phyloP scores from a whole-genome alignment of 148 eudicot species.

The Rhododendron kiyosumense region DNA sequence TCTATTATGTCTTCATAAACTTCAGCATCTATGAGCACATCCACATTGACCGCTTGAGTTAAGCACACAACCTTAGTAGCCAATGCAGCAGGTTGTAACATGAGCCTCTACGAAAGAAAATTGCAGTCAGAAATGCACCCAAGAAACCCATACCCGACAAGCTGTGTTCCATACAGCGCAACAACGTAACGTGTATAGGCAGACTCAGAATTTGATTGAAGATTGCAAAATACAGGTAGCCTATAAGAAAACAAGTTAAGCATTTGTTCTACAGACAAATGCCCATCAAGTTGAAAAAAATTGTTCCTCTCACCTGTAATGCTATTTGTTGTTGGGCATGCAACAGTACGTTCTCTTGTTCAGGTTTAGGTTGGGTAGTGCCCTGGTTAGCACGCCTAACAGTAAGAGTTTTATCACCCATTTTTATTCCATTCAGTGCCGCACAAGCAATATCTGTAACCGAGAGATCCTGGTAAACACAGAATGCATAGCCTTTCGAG shows the following conservation, averaged over 20 bases:
- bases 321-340: slow-evolving; percentile 96
- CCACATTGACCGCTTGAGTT: slow-evolving; percentile 67
- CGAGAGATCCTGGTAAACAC: slow-evolving; percentile 76
- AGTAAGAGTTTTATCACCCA: slow-evolving; percentile 94
- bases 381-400: slow-evolving; percentile 98
- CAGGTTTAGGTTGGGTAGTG: slow-evolving; percentile 79
- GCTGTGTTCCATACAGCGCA: background rate
- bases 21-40: slow-evolving; percentile 76
- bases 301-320: slow-evolving; percentile 50
- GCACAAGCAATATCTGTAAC: slow-evolving; percentile 94
- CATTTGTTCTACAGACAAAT: background rate
- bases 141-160: background rate
- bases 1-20: slow-evolving; percentile 87
- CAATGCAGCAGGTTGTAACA: slow-evolving; percentile 54
- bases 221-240: background rate
- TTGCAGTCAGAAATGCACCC: background rate
- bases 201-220: background rate
- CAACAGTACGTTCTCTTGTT: slow-evolving; percentile 80
- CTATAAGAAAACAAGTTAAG: background rate
- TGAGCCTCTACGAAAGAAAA: slow-evolving; percentile 59
- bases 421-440: slow-evolving; percentile 89
- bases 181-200: background rate
- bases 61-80: slow-evolving; percentile 77
- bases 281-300: background rate
- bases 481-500: slow-evolving; percentile 98